Conservation (phyloP, 148 eudicot species). For the Vaccinium myrtillus region DNA sequence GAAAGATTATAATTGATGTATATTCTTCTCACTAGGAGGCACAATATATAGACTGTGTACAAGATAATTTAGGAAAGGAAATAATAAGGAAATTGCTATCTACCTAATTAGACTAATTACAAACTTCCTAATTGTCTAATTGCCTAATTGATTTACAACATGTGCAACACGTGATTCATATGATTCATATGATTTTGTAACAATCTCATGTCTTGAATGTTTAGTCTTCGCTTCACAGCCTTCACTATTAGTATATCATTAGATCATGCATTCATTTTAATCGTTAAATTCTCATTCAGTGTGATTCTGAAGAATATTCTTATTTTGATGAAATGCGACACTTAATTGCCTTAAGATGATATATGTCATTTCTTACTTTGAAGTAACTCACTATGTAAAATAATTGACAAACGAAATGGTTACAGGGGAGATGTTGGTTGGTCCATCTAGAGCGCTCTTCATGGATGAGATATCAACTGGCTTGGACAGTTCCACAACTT, state of each 20-base stretch:
- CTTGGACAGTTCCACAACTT: constrained; percentile 26
- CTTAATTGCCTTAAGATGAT: background rate
- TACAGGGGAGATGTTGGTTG: constrained; percentile 30
- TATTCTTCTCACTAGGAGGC: too few relatives aligned
- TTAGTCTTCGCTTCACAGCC: background rate
- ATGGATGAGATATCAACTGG: constrained; percentile 33
- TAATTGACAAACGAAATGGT: background rate
- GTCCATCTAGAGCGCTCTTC: constrained; percentile 26
- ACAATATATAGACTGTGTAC: too few relatives aligned
- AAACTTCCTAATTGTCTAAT: too few relatives aligned
- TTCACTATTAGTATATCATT: too few relatives aligned
- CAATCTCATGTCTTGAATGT: background rate
- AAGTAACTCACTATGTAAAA: background rate
- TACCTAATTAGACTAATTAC: too few relatives aligned
- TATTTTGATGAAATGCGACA: background rate
- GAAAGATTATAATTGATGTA: too few relatives aligned
- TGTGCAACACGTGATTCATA: too few relatives aligned
- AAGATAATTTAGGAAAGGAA: too few relatives aligned
- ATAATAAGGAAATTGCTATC: too few relatives aligned
- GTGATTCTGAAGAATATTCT: background rate
- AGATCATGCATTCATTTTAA: background rate
- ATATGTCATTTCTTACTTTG: background rate
- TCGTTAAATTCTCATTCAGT: background rate
- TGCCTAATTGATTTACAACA: too few relatives aligned
- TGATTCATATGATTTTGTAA: too few relatives aligned